Percentiles rank a stretch among this genome's conserved stretches.
Evolutionary conservation across 2,329 filamentous ascomycete species (phyloP).

Genomic region (Madurella mycetomatis): DNA sequence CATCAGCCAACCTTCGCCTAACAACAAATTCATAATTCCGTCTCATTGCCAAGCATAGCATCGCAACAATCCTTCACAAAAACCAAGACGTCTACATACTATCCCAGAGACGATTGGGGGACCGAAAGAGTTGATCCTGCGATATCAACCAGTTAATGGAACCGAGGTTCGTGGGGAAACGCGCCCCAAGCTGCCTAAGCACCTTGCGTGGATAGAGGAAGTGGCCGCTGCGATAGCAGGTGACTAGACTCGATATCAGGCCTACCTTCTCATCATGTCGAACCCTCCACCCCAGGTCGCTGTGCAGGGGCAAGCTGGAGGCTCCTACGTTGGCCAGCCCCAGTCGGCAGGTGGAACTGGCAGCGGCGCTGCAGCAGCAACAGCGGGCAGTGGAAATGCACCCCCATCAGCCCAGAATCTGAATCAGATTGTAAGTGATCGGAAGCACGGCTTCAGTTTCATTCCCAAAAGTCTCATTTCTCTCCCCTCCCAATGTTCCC

Average conservation of each 20-base stretch:
- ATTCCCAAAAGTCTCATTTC: too few species aligned
- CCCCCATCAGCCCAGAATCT: constrained; percentile 79
- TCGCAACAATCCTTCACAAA: too few species aligned
- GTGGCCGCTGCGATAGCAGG: not conserved
- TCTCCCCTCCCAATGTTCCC: too few species aligned
- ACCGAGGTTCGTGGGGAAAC: constrained; percentile 4
- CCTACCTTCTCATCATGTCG: constrained; percentile 16
- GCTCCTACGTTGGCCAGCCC: constrained; percentile 21
- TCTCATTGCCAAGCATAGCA: too few species aligned
- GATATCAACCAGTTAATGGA: not conserved
- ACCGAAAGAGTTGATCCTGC: too few species aligned
- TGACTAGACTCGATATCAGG: not conserved
- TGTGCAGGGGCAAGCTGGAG: constrained; percentile 15
- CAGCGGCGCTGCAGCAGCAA: constrained; percentile 5
- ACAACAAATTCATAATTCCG: too few species aligned
- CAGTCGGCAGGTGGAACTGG: constrained; percentile 22
- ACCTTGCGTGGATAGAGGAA: not conserved
- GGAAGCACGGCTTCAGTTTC: not conserved
- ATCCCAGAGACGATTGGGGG: too few species aligned
- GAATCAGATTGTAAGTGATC: constrained; percentile 90
- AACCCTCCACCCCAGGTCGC: constrained; percentile 16
- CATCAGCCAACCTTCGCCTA: too few species aligned
- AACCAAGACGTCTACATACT: too few species aligned
- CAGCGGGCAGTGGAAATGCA: constrained; percentile 29
- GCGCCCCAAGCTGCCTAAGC: constrained; percentile 2